Percentiles rank a stretch among this genome's conserved stretches.
Evolutionary conservation across 148 eudicot species (phyloP).

Genomic region (Pharnaceum exiguum): DNA sequence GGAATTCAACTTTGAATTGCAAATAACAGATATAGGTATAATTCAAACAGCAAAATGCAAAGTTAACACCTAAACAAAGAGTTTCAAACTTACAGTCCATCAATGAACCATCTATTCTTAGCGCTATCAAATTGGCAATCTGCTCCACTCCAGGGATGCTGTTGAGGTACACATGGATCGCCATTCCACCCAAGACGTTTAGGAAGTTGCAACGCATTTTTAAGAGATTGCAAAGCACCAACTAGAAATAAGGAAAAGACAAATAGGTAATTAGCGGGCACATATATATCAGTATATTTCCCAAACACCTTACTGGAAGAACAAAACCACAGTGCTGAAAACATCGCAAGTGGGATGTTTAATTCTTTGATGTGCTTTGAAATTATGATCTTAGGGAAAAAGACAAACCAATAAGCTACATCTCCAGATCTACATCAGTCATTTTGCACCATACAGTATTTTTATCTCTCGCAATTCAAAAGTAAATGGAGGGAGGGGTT

Average conservation of each 20-base stretch:
- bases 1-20: too few species aligned
- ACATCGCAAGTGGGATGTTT: too few species aligned
- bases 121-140: conserved; percentile 71
- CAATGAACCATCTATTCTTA: conserved; percentile 73
- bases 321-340: too few species aligned
- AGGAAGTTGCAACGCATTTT: conserved; percentile 80
- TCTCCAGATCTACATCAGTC: too few species aligned
- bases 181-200: conserved; percentile 99
- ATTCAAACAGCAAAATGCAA: not conserved
- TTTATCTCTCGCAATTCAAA: too few species aligned
- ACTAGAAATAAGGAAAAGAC: conserved; percentile 36
- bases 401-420: too few species aligned
- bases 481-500: too few species aligned
- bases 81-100: conserved; percentile 72
- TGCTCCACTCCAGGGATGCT: conserved; percentile 98
- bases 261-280: conserved; percentile 2
- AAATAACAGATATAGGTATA: not conserved
- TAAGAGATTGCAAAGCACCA: conserved; percentile 63
- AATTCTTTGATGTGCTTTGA: too few species aligned
- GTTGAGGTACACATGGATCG: conserved; percentile 97
- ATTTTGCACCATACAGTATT: too few species aligned
- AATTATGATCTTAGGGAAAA: too few species aligned
- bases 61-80: conserved; percentile 3
- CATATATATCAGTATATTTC: not conserved
- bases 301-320: conserved; percentile 1